Evolutionary conservation across 2,329 filamentous ascomycete genomes (phyloP), one percentile per base, ranked within the genome.

Genomic region (Monilinia laxa): DNA sequence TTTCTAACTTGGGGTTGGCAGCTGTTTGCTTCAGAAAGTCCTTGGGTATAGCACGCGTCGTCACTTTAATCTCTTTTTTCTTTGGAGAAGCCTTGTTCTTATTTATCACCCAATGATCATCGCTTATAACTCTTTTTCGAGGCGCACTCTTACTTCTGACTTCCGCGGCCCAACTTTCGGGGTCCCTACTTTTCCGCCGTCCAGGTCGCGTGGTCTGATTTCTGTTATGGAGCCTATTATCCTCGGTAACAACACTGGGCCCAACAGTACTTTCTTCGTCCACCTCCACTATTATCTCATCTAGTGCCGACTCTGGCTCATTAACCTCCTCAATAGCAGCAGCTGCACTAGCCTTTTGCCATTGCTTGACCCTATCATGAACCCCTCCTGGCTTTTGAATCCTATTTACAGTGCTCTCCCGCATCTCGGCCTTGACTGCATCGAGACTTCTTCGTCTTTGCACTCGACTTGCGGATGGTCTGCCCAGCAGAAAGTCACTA

Each of bases 41-140:
- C 71, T 85, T 86, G 0, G 86, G 85, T n/a, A 88, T 76, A 71
- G 16, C 23, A 23, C 55, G 64, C 38, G 56, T 51, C 14, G 64
- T 60, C 23, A 60, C 55, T 40, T 62, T 65, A 35, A 62, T 53
- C 25, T 65, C 64, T 35, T 28, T 64, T 68, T 77, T 80, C 68
- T 78, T 80, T 0, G 81, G 77, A 11, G 82, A 78, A 66, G 77
- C 82, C 67, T 81, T 83, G 68, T 82, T 84, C 68, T 82, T 83
- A 69, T 73, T 73, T 35, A 68, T 71, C 79, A 87, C 87, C 91
- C 94, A 98, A 79, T 97, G 91, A 65, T 91, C 90, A 79, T 98
- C 94, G 76, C 93, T 97, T 69, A 97, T 87, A 64, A 98, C 92
- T 70, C 93, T 87, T 82, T 96, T 97, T 79, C 92, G 93, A 20